A percentile compares a stretch with the other conserved stretches of the same genome.
Conservation (phyloP, 2,329 filamentous ascomycete species). For the Fusarium sp. region DNA sequence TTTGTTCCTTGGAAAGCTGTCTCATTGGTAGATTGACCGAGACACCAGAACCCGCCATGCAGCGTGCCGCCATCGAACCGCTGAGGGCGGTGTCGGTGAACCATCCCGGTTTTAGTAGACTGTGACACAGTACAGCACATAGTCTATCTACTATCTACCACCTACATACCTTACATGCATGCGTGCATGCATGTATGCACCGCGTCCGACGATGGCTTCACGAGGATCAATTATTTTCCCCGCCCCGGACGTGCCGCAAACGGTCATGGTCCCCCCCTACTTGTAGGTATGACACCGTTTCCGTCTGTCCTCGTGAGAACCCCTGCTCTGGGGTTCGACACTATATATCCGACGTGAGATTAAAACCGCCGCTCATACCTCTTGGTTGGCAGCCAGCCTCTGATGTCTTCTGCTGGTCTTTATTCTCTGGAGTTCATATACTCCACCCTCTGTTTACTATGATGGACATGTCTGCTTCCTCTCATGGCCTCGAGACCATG, state of each 20-base stretch:
- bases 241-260: slow-evolving; percentile 42
- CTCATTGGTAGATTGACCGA: slow-evolving; percentile 42
- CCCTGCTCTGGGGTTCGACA: slow-evolving; percentile 36
- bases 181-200: slow-evolving; percentile 10
- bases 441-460: slow-evolving; percentile 5
- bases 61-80: slow-evolving; percentile 43
- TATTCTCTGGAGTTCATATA: slow-evolving; percentile 7
- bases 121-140: slow-evolving; percentile 41
- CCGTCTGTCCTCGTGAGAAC: slow-evolving; percentile 42
- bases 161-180: not conserved
- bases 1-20: slow-evolving; percentile 38
- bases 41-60: slow-evolving; percentile 37
- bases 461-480: slow-evolving; percentile 12
- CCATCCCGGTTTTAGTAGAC: slow-evolving; percentile 39
- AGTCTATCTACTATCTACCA: not conserved
- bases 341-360: slow-evolving; percentile 38
- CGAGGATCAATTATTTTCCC: slow-evolving; percentile 42
- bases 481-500: slow-evolving; percentile 8
- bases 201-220: slow-evolving; percentile 43
- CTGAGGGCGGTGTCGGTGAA: slow-evolving; percentile 45
- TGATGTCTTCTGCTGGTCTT: slow-evolving; percentile 23
- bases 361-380: slow-evolving; percentile 38
- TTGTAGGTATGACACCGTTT: slow-evolving; percentile 43
- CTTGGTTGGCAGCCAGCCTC: slow-evolving; percentile 25
- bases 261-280: slow-evolving; percentile 39